Conservation (phyloP, 2,329 filamentous ascomycete genomes). For the Cladosporium phlei region DNA sequence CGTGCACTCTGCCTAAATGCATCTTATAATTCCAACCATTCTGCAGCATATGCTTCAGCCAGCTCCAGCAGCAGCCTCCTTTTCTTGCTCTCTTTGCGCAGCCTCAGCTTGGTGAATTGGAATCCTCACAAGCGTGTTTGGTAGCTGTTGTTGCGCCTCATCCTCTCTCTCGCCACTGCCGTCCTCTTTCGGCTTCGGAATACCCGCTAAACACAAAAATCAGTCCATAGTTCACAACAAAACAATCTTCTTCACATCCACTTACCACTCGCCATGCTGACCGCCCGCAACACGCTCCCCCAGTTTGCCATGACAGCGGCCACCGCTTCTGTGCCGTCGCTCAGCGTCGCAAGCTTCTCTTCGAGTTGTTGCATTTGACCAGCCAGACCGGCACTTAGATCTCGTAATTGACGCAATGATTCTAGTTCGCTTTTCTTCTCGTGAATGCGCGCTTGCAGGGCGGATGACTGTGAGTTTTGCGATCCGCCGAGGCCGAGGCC, state of each 20-base stretch:
- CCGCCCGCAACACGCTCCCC: constrained; percentile 79
- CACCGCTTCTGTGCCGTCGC: constrained; percentile 79
- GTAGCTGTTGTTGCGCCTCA: constrained; percentile 47
- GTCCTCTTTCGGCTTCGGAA: constrained; percentile 56
- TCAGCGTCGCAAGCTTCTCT: constrained; percentile 70
- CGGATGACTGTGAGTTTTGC: constrained; percentile 54
- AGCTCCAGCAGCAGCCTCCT: constrained; percentile 7
- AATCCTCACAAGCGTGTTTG: constrained; percentile 78
- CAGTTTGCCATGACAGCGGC: constrained; percentile 81
- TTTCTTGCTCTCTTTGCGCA: constrained; percentile 26
- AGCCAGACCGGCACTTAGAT: constrained; percentile 72
- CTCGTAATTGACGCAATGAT: constrained; percentile 69
- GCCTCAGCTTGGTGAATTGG: constrained; percentile 63
- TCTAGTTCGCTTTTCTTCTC: constrained; percentile 83
- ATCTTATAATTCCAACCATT: no score
- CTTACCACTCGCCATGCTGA: constrained; percentile 80
- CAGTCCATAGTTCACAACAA: background rate
- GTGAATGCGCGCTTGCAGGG: constrained; percentile 68
- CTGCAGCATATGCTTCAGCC: background rate
- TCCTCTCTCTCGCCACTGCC: constrained; percentile 39
- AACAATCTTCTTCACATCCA: no score
- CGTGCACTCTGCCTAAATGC: no score
- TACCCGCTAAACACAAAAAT: constrained; percentile 53
- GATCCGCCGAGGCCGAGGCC: constrained; percentile 30
- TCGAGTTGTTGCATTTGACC: constrained; percentile 78